Evolutionary conservation across 441 rosid species (phyloP), one percentile per base, ranked within the genome.

Genomic region (Gossypium gossypioides): DNA sequence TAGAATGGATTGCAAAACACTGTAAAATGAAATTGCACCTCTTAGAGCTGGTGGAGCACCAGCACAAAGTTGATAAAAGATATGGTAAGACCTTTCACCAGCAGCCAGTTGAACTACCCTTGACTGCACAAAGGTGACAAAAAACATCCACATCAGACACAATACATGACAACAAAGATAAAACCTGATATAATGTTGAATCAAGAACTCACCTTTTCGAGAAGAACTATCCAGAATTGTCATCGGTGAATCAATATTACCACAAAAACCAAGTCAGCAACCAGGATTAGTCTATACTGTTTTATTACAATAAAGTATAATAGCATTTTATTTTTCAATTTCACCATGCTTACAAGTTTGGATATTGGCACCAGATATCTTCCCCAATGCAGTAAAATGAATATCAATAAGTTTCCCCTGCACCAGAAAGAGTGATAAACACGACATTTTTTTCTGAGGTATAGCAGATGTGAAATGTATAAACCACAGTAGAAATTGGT

Each of bases 361-460:
- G 61, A 93, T 83, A 85, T 83, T 88, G 69, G 99, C 94, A 68
- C 99, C 94, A 9, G 88, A 80, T 72, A 91, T 96, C 86, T 92
- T 96, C 81, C 99, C 99, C 59, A 46, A 71, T 29, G 80, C 22
- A 83, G 89, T 84, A 83, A 92, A 96, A 81, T 90, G 92, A 80
- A 96, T 88, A 83, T 92, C 98, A 76, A 84, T 86, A 80, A 91
- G 83, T 82, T 91, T 96, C 63, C 99, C 99, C 96, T 91, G 86
- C 76, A 76, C 32, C 73, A 72, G 60, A 21, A 56, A 59, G 37
- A 62, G 55, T 25, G 57, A 74, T 15, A 42, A 68, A 68, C 4
- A 15, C 58, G n/a, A 65, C 32, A 60, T 27, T 6, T 3, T 65
- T 63, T 50, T 60, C 60, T n/a, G 1, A 46, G 66, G 15, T 42